Conservation (phyloP, 306 rosid genomes). For the Medicago ruthenica region DNA sequence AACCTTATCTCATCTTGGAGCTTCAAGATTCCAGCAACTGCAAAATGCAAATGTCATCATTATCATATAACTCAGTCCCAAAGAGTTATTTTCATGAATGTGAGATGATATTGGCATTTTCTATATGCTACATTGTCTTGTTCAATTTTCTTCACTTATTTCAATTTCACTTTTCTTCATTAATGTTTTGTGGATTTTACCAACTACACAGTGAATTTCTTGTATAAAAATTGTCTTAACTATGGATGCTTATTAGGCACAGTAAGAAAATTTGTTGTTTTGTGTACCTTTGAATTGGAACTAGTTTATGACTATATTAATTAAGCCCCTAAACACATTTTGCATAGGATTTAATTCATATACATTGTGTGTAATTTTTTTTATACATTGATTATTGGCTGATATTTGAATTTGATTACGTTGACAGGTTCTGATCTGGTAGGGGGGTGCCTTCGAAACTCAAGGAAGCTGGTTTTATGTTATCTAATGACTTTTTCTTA, state of each 20-base stretch:
- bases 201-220: too few relatives aligned
- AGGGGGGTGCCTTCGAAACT: conserved; percentile 25
- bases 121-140: not conserved
- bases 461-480: conserved; percentile 43
- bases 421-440: conserved; percentile 49
- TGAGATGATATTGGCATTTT: conserved; percentile 24
- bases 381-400: not conserved
- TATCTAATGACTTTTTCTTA: conserved; percentile 57
- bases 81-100: not conserved
- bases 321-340: not conserved
- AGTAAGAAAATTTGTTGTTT: not conserved
- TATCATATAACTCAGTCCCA: not conserved
- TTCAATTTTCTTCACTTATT: not conserved
- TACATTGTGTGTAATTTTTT: not conserved
- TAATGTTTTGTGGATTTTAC: not conserved
- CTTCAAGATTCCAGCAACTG: not conserved
- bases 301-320: not conserved
- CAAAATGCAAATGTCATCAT: not conserved
- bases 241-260: not conserved
- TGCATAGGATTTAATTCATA: not conserved
- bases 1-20: not conserved
- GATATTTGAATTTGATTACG: conserved; percentile 42
- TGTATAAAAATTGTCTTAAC: too few relatives aligned
- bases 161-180: too few relatives aligned
- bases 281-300: too few relatives aligned